phyloP scores from a whole-genome alignment of 1,139 yeast species.

The Pichiaceae sp. region DNA sequence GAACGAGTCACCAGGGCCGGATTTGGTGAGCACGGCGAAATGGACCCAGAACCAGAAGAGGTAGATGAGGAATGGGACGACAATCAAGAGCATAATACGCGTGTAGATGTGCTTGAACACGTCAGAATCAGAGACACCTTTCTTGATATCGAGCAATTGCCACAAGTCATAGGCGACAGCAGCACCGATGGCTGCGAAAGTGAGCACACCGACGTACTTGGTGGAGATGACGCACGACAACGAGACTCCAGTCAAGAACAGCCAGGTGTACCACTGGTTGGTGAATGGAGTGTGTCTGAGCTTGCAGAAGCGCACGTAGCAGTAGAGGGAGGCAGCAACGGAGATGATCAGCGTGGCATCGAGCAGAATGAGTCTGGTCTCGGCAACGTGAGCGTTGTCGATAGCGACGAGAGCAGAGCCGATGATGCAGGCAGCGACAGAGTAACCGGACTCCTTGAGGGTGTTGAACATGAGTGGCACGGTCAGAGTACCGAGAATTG shows the following conservation, averaged over 20 bases:
- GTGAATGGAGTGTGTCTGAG: conserved; percentile 62
- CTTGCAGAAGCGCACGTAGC: conserved; percentile 74
- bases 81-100: conserved; percentile 62
- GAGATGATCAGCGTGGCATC: conserved; percentile 84
- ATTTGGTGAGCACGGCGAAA: conserved; percentile 66
- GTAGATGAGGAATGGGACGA: conserved; percentile 76
- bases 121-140: conserved; percentile 55
- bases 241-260: conserved; percentile 71
- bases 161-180: conserved; percentile 85
- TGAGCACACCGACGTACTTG: conserved; percentile 91
- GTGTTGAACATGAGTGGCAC: conserved; percentile 79
- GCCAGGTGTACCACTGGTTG: conserved; percentile 80
- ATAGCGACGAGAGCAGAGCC: conserved; percentile 79
- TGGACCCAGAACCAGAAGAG: conserved; percentile 93
- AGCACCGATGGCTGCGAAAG: conserved; percentile 76
- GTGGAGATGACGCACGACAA: conserved; percentile 89
- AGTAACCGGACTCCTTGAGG: conserved; percentile 74
- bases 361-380: conserved; percentile 80
- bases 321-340: conserved; percentile 70
- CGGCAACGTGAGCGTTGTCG: conserved; percentile 89
- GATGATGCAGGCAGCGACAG: conserved; percentile 68
- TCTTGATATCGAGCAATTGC: conserved; percentile 66
- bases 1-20: conserved; percentile 94
- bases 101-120: conserved; percentile 68
- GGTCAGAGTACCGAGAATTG: conserved; percentile 72